These are phyloP conservation scores for Plicaturopsis crispa DNA, from an alignment of 768 basidiomycete species.

Conservation along the genomic window DNA sequence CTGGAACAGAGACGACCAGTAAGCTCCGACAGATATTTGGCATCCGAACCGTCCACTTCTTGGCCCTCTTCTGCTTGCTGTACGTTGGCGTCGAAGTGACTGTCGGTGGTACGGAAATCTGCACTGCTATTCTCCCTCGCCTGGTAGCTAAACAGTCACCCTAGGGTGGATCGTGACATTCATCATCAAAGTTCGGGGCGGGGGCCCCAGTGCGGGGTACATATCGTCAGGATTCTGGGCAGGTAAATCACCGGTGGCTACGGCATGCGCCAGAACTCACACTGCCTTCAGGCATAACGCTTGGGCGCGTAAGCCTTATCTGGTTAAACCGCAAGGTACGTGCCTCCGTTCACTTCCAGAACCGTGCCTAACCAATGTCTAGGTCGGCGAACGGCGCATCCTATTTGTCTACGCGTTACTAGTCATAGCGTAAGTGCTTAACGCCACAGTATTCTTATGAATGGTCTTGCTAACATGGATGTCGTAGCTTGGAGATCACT, in stretches of 20 bases:
- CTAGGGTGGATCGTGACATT: constrained; percentile 40
- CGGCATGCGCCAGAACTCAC: background rate
- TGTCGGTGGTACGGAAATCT: constrained; percentile 23
- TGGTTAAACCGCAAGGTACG: background rate
- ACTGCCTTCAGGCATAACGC: background rate
- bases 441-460: background rate
- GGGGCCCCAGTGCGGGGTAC: constrained; percentile 30
- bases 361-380: background rate
- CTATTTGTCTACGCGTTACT: constrained; percentile 26
- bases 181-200: constrained; percentile 28
- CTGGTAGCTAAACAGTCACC: constrained; percentile 11
- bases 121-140: background rate
- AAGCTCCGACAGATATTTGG: constrained; percentile 28
- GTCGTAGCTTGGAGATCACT: constrained; percentile 39
- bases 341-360: background rate
- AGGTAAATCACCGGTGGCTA: constrained; percentile 3
- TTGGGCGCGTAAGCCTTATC: background rate
- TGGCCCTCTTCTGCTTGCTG: constrained; percentile 30
- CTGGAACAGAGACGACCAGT: constrained; percentile 17
- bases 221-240: constrained; percentile 36
- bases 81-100: constrained; percentile 37
- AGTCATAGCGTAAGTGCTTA: constrained; percentile 27
- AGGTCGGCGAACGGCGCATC: constrained; percentile 26
- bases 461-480: no score
- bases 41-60: constrained; percentile 25